A percentile compares a stretch with the other conserved stretches of the same genome.
These are phyloP conservation scores for Corrigiola litoralis DNA, from an alignment of 179 eudicot species.

Conservation along the genomic window DNA sequence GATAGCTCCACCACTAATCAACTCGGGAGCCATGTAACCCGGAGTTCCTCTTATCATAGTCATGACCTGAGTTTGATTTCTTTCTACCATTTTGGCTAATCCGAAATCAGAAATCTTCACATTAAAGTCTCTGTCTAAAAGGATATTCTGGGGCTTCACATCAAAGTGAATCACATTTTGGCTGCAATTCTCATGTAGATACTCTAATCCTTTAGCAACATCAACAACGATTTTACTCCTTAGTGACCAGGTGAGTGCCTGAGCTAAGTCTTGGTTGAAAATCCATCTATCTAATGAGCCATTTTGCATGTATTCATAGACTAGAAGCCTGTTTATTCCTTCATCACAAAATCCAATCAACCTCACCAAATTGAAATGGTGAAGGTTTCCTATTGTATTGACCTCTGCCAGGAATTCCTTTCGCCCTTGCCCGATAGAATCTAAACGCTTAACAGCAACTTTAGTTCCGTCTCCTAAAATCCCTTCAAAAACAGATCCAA, in stretches of 20 bases:
- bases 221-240: not conserved
- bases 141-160: conserved; percentile 3
- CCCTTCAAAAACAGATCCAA: conserved; percentile 11
- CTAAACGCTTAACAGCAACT: conserved; percentile 21
- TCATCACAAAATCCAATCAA: conserved; percentile 10
- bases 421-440: conserved; percentile 23
- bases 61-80: conserved; percentile 3
- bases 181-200: conserved; percentile 3
- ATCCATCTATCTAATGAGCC: conserved; percentile 13
- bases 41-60: conserved; percentile 5
- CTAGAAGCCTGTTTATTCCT: conserved; percentile 3
- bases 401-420: conserved; percentile 23
- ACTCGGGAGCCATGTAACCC: conserved; percentile 9
- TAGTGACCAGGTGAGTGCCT: not conserved
- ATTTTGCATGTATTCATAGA: too few relatives aligned
- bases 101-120: conserved; percentile 9
- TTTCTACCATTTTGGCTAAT: conserved; percentile 4
- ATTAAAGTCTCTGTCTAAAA: conserved; percentile 4
- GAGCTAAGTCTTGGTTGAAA: not conserved
- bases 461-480: conserved; percentile 8
- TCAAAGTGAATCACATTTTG: conserved; percentile 8
- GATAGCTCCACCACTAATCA: not conserved
- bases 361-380: conserved; percentile 16
- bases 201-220: conserved; percentile 8
- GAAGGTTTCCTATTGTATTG: conserved; percentile 23